Base-by-base conservation (phyloP, 2,329 filamentous ascomycete species). In the Monilinia fructicola region DNA sequence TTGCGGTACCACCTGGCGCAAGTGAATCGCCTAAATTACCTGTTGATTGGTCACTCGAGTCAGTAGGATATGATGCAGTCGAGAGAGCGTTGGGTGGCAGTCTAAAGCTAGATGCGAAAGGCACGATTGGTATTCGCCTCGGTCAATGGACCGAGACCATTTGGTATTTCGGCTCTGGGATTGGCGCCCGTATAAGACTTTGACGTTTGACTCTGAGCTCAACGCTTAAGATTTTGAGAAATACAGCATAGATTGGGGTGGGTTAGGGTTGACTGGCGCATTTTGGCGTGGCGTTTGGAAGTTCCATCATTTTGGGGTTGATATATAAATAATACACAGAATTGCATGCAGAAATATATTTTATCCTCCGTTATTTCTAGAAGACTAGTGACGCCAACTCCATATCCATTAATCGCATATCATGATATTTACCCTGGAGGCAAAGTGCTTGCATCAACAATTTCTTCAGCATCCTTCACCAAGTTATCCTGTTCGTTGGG, bases 371-470 rank as follows among this genome's bases (percentile, higher is more conserved):
- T 38, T 65, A 64, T 66, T 6, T 71, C 54, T 35, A 54, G 44
- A 59, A 40, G n/a, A 48, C 64, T 61, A 28, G 44, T 54, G 50
- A 67, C 69, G 67, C 70, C 69, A 70, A 73, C 71, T 69, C 72
- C 71, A 70, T 61, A 56, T 69, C 65, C 64, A 67, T 53, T 62
- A 67, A 61, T 28, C 67, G 66, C 67, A 63, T 69, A 67, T 69
- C 53, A 66, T 63, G 55, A 40, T 63, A 67, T 71, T 81, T 85
- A 98, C 77, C 95, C 94, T 68, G 95, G 95, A 71, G 95, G 95
- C 58, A 99, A 87, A 77, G 93, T 88, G 85, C 93, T 97, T 71
- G 90, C 91, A 79, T 99, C 95, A 64, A 99, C 94, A 77, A 97
- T 87, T 73, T 99, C 95, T 73, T 95, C 91, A 10, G 94, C 92